phyloP scores from a whole-genome alignment of 768 basidiomycete genomes.

The Dioszegia crocea region DNA sequence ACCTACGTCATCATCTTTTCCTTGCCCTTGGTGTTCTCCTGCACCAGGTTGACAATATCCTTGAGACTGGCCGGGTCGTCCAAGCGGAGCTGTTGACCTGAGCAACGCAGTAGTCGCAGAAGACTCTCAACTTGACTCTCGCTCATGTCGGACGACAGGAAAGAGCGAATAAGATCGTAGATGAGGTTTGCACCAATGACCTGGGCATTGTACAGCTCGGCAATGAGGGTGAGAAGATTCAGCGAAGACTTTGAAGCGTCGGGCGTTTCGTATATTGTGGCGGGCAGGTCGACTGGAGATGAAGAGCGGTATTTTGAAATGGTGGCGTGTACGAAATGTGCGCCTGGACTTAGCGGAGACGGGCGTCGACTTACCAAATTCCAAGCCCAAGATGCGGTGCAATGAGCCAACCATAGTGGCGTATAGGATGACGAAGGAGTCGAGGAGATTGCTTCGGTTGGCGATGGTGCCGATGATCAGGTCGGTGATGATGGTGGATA shows the following conservation, averaged over 20 bases:
- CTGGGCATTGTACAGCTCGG: conserved; percentile 94
- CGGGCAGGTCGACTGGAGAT: conserved; percentile 9
- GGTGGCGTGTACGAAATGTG: conserved; percentile 71
- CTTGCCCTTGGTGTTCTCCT: conserved; percentile 61
- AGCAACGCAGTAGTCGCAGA: conserved; percentile 70
- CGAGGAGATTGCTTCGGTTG: conserved; percentile 71
- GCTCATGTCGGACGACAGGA: conserved; percentile 61
- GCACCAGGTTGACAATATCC: conserved; percentile 80
- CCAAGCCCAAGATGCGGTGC: conserved; percentile 74
- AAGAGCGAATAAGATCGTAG: conserved; percentile 77
- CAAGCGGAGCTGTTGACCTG: conserved; percentile 81
- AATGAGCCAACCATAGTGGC: conserved; percentile 78
- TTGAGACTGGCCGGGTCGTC: conserved; percentile 91
- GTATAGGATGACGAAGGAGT: conserved; percentile 83
- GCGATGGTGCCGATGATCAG: conserved; percentile 76
- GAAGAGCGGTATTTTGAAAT: conserved; percentile 58
- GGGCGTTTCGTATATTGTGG: conserved; percentile 32
- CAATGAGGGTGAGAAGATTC: conserved; percentile 79
- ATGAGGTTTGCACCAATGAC: conserved; percentile 83
- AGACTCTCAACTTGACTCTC: conserved; percentile 83
- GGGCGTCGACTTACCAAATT: conserved; percentile 65
- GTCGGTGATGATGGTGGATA: conserved; percentile 70
- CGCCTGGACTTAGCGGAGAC: conserved; percentile 56
- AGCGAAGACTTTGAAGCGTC: conserved; percentile 76
- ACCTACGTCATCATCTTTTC: conserved; percentile 49